These are phyloP conservation scores for Boletellus emodensis DNA, from an alignment of 768 basidiomycete genomes.

Conservation along the genomic window DNA sequence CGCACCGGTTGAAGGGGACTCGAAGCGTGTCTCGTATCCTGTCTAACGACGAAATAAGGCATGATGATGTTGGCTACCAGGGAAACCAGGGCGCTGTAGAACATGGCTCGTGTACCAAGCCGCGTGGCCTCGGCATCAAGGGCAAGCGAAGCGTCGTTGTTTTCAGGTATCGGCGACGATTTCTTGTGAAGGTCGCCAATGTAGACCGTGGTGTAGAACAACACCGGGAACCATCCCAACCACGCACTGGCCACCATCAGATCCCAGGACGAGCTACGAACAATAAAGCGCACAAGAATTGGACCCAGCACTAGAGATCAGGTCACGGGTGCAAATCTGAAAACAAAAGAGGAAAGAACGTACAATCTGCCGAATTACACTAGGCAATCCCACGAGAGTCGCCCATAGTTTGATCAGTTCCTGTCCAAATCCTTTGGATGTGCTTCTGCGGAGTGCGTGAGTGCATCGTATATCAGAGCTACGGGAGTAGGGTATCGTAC, in stretches of 20 bases:
- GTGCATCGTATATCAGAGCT: not conserved
- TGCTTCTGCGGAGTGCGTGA: conserved; percentile 13
- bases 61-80: conserved; percentile 65
- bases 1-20: conserved; percentile 17
- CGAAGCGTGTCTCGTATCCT: conserved; percentile 10
- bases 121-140: conserved; percentile 71
- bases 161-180: conserved; percentile 32
- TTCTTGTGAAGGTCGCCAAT: conserved; percentile 82
- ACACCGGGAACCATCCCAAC: conserved; percentile 89
- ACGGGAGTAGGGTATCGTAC: conserved; percentile 11
- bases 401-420: conserved; percentile 67
- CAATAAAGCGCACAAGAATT: conserved; percentile 64
- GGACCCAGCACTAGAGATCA: conserved; percentile 58
- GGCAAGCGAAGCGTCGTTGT: conserved; percentile 28
- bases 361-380: conserved; percentile 76
- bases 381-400: conserved; percentile 66
- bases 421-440: conserved; percentile 29
- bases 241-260: conserved; percentile 51
- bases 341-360: conserved; percentile 30
- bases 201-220: conserved; percentile 87
- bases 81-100: conserved; percentile 69
- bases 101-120: conserved; percentile 78
- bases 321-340: conserved; percentile 5
- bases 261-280: not conserved
- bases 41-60: conserved; percentile 54